Percentiles rank a stretch among this genome's conserved stretches.
Conservation (phyloP, 106 monocot genomes). For the Dioscorea dumetorum region DNA sequence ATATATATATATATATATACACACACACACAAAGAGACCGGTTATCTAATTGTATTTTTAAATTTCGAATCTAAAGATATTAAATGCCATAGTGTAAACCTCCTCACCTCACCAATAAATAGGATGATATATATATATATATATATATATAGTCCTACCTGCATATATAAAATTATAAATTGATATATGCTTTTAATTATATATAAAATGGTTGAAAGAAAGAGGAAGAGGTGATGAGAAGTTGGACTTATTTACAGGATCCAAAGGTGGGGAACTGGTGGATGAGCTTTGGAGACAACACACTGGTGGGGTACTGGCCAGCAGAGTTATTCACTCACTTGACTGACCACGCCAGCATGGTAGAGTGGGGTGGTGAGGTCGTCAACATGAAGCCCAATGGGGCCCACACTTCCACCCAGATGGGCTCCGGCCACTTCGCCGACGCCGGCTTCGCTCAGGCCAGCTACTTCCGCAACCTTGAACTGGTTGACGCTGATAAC, state of each 20-base stretch:
- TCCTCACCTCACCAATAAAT: too few relatives aligned
- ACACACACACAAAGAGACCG: too few relatives aligned
- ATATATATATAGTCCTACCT: too few relatives aligned
- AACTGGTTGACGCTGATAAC: constrained; percentile 83
- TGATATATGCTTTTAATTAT: too few relatives aligned
- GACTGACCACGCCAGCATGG: constrained; percentile 82
- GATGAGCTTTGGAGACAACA: constrained; percentile 78
- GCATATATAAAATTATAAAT: too few relatives aligned
- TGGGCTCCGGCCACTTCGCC: constrained; percentile 94
- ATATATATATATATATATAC: too few relatives aligned
- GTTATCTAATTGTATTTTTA: too few relatives aligned
- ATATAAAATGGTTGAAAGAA: too few relatives aligned
- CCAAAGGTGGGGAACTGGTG: constrained; percentile 94
- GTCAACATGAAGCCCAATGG: constrained; percentile 62
- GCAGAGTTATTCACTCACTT: constrained; percentile 96
- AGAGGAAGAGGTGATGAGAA: too few relatives aligned
- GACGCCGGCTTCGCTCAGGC: constrained; percentile 61
- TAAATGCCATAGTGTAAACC: too few relatives aligned
- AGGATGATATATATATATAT: too few relatives aligned
- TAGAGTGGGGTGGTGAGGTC: constrained; percentile 97
- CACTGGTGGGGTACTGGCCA: constrained; percentile 94
- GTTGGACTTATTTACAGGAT: constrained; percentile 29
- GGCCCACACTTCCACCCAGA: constrained; percentile 77
- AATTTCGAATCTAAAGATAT: too few relatives aligned
- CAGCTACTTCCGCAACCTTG: constrained; percentile 87